Conservation (phyloP, 257 asterid species). For the Solanum acaule region DNA sequence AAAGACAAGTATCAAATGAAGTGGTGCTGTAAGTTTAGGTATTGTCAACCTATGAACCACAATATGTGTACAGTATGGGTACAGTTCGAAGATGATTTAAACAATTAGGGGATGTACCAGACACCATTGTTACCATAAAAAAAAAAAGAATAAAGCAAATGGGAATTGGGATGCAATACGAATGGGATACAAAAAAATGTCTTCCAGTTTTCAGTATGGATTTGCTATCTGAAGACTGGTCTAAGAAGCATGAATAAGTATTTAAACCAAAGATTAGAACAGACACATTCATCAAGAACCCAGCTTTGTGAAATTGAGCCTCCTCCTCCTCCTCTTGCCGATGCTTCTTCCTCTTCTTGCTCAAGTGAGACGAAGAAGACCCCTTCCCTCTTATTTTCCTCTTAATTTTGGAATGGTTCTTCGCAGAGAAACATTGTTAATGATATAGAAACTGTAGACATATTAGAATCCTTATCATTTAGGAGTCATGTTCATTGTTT, state of each 20-base stretch:
- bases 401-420: not conserved
- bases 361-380: not conserved
- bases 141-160: not conserved
- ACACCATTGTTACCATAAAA: not conserved
- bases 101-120: not conserved
- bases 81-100: not conserved
- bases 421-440: not conserved
- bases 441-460: not conserved
- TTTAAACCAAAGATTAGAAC: not conserved
- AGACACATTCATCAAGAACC: not conserved
- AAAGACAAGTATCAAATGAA: not conserved
- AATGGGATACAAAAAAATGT: not conserved
- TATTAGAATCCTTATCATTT: not conserved
- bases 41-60: not conserved
- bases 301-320: not conserved
- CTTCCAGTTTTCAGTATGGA: not conserved
- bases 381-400: not conserved
- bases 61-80: not conserved
- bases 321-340: not conserved
- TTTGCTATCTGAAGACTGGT: not conserved
- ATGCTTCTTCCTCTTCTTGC: not conserved
- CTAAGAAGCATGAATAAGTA: not conserved
- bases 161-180: not conserved
- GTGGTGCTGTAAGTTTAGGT: not conserved
- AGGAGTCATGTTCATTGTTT: not conserved